Conservation (phyloP, 305 asterid species). For the Rubia balearica region DNA sequence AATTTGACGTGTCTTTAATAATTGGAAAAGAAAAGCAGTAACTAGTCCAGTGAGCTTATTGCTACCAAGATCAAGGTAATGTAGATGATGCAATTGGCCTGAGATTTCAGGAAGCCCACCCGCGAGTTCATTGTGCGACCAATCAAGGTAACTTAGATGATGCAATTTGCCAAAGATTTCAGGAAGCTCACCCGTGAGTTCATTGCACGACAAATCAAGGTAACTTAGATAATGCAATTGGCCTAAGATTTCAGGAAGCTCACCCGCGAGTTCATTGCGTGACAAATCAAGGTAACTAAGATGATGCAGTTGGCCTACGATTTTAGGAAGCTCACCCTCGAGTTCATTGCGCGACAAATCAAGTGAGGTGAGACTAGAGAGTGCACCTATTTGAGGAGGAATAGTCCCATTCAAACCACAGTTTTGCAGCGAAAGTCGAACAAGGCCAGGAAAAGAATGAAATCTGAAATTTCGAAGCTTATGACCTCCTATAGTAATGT, state of each 20-base stretch:
- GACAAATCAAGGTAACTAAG: conserved; percentile 8
- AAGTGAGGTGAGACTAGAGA: conserved; percentile 19
- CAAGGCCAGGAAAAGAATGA: background rate
- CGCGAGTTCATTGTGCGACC: background rate
- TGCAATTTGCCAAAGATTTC: background rate
- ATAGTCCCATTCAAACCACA: background rate
- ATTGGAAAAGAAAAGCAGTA: background rate
- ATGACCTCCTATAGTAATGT: background rate
- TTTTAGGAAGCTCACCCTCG: background rate
- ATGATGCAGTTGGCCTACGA: background rate
- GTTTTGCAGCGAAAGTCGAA: background rate
- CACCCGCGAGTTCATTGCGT: background rate
- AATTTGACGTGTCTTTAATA: background rate
- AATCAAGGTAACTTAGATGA: background rate
- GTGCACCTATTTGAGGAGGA: conserved; percentile 6
- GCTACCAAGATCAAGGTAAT: background rate
- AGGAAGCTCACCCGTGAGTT: background rate
- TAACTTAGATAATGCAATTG: background rate
- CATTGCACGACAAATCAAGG: conserved; percentile 8
- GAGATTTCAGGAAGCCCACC: background rate
- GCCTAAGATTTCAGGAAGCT: background rate
- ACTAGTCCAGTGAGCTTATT: background rate
- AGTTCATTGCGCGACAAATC: background rate
- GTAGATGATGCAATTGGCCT: background rate
- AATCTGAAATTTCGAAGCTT: conserved; percentile 2